Conservation (phyloP, 768 basidiomycete genomes). For the Mycena maculata region DNA sequence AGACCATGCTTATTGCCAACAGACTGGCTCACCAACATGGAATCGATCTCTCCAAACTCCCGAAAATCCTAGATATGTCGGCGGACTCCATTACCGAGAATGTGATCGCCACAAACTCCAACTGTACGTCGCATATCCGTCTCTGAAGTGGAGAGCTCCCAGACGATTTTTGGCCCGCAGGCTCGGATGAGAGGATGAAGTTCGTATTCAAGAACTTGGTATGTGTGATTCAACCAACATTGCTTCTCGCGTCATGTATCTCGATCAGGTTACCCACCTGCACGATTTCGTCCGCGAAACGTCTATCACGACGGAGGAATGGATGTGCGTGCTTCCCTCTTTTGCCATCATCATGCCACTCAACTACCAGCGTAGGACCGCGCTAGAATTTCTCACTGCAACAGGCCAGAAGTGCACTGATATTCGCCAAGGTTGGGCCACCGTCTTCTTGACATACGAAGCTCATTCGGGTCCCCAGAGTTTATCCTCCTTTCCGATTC, state of each 20-base stretch:
- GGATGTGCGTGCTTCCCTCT: constrained; percentile 62
- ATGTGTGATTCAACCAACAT: not conserved
- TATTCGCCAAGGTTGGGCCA: constrained; percentile 60
- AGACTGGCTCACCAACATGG: constrained; percentile 48
- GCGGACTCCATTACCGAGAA: constrained; percentile 55
- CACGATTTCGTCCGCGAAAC: constrained; percentile 83
- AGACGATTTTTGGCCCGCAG: constrained; percentile 34
- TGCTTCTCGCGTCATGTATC: constrained; percentile 9
- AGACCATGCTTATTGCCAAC: constrained; percentile 37
- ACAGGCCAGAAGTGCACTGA: constrained; percentile 80
- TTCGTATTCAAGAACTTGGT: constrained; percentile 58
- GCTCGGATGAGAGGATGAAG: constrained; percentile 54
- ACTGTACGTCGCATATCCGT: constrained; percentile 47
- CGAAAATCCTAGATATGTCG: constrained; percentile 54
- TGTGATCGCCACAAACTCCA: constrained; percentile 53
- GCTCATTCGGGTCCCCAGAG: constrained; percentile 59
- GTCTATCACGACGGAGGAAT: constrained; percentile 84
- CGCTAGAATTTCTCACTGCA: constrained; percentile 82
- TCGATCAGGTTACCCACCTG: constrained; percentile 67
- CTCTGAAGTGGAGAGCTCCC: not conserved
- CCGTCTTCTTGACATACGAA: not conserved
- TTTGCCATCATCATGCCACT: not conserved
- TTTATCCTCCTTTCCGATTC: constrained; percentile 89
- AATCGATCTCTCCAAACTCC: constrained; percentile 54
- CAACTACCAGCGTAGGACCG: constrained; percentile 47